A percentile compares a stretch with the other conserved stretches of the same genome.
These are phyloP conservation scores for Hanseniaspora nectarophila DNA, from an alignment of 805 yeast species.

Conservation along the genomic window DNA sequence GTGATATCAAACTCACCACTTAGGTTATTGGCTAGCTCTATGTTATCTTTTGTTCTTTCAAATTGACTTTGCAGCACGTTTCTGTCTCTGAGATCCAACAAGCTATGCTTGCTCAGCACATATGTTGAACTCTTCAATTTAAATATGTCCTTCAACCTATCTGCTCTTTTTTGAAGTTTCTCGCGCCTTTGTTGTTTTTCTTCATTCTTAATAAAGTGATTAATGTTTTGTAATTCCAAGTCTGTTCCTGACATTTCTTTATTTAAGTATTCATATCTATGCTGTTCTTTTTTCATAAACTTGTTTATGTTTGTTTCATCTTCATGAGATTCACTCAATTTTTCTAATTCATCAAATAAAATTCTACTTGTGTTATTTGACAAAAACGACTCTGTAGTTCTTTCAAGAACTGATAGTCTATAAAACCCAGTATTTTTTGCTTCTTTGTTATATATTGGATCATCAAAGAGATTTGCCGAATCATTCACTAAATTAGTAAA, in stretches of 20 bases:
- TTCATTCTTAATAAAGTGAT: background rate
- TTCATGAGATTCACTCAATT: background rate
- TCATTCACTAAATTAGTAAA: background rate
- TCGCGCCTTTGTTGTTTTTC: background rate
- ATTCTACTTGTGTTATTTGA: background rate
- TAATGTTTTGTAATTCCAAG: background rate
- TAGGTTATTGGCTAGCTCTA: background rate
- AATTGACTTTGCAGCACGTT: background rate
- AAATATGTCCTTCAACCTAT: background rate
- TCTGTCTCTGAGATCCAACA: background rate
- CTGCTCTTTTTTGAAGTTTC: background rate
- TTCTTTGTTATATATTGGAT: background rate
- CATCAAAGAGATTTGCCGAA: background rate
- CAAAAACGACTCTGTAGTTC: background rate
- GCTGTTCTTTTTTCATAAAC: background rate
- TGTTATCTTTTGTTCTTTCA: too few species aligned
- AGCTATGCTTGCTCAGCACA: background rate
- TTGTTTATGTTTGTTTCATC: background rate
- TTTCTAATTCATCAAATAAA: background rate
- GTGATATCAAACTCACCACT: background rate
- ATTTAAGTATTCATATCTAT: background rate
- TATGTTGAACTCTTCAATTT: background rate
- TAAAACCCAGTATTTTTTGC: background rate
- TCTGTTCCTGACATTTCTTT: background rate
- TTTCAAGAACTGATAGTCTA: background rate